Evolutionary conservation across 768 basidiomycete species (phyloP), one percentile per base, ranked within the genome.

Genomic region (Royoungia palumana): DNA sequence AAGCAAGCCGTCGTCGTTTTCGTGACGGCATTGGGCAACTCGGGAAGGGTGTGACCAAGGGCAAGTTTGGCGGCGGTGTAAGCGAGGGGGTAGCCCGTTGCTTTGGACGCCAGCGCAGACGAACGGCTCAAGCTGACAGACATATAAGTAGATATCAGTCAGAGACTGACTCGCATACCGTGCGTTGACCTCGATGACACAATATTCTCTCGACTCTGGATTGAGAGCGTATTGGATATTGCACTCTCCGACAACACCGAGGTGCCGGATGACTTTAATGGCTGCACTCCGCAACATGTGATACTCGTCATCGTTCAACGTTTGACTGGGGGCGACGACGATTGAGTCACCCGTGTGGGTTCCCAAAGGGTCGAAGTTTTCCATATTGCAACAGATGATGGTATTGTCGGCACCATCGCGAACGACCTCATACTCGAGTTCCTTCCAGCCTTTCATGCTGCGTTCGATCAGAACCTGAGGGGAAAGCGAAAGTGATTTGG

Each of bases 51-150:
- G 68, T 97, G 83, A 40, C 96, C 96, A 41, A 98, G 87, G 16
- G 94, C 96, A 56, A 99, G 93, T 72, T 99, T 99, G 36, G 96
- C 96, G 36, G 96, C 96, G 13, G 96, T 99, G 74, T 98, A 99
- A 4, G 96, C 96, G 41, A 99, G 83, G 41, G 96, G 96, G 69
- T 99, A 99, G 22, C 96, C 96, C 22, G 96, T 99, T 17, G 96
- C 96, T 69, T 99, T 99, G 9, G 96, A 98, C 16, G 96, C 96
- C 28, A 99, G 79, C 28, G 96, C 96, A 69, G 89, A 87, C 35
- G 91, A 94, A 49, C 92, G 89, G 76, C 85, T 87, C 67, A 88
- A 58, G 46, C 83, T 84, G 43, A 34, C 20, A 19, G n/a, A 40
- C 22, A 13, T 0, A 39, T 64, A 16, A 62, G 42, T 4, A 38